Conservation (phyloP, 257 asterid species). For the Forsythia viridissima region DNA sequence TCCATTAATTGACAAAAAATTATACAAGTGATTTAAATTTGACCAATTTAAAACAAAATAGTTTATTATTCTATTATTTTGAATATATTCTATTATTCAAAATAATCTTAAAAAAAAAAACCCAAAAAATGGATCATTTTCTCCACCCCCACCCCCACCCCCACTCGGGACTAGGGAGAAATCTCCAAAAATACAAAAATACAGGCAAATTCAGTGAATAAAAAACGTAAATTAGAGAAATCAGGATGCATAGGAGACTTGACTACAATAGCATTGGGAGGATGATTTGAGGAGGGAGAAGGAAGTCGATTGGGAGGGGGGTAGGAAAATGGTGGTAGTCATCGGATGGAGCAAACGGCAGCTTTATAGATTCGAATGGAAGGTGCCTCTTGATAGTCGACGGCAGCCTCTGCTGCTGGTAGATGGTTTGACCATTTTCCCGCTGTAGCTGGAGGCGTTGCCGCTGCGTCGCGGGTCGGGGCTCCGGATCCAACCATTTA, state of each 20-base stretch:
- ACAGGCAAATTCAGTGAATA: not conserved
- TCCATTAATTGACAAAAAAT: too few species aligned
- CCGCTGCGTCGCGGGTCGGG: constrained; percentile 51
- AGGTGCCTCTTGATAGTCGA: constrained; percentile 67
- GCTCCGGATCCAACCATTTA: constrained; percentile 59
- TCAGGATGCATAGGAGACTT: constrained; percentile 66
- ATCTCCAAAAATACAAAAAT: not conserved
- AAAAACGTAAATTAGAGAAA: not conserved
- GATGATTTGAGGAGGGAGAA: constrained; percentile 46
- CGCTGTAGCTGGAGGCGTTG: constrained; percentile 38
- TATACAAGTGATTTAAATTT: too few species aligned
- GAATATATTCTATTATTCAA: too few species aligned
- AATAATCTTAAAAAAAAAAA: too few species aligned
- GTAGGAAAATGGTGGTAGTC: constrained; percentile 77
- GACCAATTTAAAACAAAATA: too few species aligned
- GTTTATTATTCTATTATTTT: too few species aligned
- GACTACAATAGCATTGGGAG: constrained; percentile 61
- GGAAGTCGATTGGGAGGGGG: constrained; percentile 46
- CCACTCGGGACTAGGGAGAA: too few species aligned
- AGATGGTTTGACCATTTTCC: constrained; percentile 40
- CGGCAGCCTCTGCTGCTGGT: constrained; percentile 37
- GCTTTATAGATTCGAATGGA: constrained; percentile 79
- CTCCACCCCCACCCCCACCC: too few species aligned
- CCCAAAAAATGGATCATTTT: too few species aligned
- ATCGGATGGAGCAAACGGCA: constrained; percentile 62